These are phyloP conservation scores for Jacaranda mimosifolia DNA, from an alignment of 257 asterid species.

Conservation along the genomic window DNA sequence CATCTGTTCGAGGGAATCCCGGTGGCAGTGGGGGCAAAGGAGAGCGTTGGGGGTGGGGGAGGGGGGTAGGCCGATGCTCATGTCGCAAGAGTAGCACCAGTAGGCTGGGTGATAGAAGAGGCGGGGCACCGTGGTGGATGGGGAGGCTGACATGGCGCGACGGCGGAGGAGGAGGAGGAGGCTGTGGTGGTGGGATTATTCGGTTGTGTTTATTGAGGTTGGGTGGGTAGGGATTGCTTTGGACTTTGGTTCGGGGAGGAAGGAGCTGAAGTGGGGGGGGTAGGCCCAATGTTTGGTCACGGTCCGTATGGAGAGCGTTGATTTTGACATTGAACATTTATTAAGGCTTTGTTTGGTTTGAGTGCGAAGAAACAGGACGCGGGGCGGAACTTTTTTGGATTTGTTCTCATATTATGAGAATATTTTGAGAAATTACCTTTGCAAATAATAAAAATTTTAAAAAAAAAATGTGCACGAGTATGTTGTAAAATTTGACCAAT, in stretches of 20 bases:
- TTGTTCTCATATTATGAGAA: not conserved
- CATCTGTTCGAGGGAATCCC: constrained; percentile 79
- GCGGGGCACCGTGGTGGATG: constrained; percentile 48
- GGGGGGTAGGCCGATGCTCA: constrained; percentile 80
- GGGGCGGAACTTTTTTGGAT: no score
- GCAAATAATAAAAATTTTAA: no score
- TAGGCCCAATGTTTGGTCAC: constrained; percentile 35
- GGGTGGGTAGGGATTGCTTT: constrained; percentile 40
- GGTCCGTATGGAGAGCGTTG: constrained; percentile 34
- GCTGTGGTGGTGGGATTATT: constrained; percentile 33
- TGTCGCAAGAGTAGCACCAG: constrained; percentile 96
- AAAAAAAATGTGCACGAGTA: not conserved
- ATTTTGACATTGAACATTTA: constrained; percentile 30
- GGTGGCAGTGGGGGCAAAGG: constrained; percentile 90
- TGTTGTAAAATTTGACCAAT: no score
- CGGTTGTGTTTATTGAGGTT: constrained; percentile 28
- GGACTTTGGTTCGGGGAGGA: constrained; percentile 19
- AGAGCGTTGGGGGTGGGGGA: constrained; percentile 68
- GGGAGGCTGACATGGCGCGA: constrained; percentile 49
- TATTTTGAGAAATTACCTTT: not conserved
- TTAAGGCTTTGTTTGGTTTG: not conserved
- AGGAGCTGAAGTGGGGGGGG: constrained; percentile 40
- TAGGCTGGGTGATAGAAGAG: constrained; percentile 72
- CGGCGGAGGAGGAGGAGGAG: constrained; percentile 40
- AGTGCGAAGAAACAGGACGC: not conserved